phyloP scores from a whole-genome alignment of 164 flowering plant genomes.

The Magnolia sinica region DNA sequence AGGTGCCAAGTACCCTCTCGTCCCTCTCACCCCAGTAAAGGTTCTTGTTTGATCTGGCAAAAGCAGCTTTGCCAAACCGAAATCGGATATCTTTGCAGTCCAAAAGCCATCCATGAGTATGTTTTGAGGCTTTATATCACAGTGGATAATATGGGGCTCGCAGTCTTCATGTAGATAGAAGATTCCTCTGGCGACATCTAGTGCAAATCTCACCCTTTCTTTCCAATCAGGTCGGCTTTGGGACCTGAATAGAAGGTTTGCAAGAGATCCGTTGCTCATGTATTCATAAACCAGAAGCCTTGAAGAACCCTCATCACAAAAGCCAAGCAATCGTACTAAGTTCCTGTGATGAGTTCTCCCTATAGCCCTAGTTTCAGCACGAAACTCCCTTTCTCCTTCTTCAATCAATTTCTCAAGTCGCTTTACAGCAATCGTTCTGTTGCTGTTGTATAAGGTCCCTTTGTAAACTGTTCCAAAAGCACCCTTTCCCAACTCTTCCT shows the following conservation, averaged over 20 bases:
- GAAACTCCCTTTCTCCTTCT: conserved; percentile 24
- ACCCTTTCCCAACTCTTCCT: conserved; percentile 16
- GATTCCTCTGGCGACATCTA: conserved; percentile 21
- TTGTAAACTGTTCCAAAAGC: conserved; percentile 15
- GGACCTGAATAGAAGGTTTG: conserved; percentile 12
- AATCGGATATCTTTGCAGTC: conserved; percentile 22
- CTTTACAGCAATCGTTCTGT: conserved; percentile 14
- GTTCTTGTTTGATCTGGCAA: conserved; percentile 15
- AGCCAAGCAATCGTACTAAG: conserved; percentile 19
- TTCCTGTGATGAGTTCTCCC: conserved; percentile 27
- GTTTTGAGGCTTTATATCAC: conserved; percentile 25
- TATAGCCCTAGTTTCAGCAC: conserved; percentile 19
- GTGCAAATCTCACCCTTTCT: conserved; percentile 14
- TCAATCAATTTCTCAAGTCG: conserved; percentile 8
- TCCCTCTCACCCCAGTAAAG: conserved; percentile 13
- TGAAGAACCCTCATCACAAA: conserved; percentile 10
- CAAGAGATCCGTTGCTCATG: conserved; percentile 19
- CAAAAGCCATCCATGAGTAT: conserved; percentile 17
- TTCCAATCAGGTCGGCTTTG: conserved; percentile 17
- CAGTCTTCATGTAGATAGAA: conserved; percentile 22
- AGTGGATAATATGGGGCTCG: conserved; percentile 19
- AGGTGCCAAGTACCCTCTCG: conserved; percentile 22
- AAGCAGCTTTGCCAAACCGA: conserved; percentile 17
- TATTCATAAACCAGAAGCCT: conserved; percentile 22
- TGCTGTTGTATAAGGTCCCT: conserved; percentile 1